A percentile compares a stretch with the other conserved stretches of the same genome.
Conservation (phyloP, 345 rosid species). For the Bretschneidera sinensis region DNA sequence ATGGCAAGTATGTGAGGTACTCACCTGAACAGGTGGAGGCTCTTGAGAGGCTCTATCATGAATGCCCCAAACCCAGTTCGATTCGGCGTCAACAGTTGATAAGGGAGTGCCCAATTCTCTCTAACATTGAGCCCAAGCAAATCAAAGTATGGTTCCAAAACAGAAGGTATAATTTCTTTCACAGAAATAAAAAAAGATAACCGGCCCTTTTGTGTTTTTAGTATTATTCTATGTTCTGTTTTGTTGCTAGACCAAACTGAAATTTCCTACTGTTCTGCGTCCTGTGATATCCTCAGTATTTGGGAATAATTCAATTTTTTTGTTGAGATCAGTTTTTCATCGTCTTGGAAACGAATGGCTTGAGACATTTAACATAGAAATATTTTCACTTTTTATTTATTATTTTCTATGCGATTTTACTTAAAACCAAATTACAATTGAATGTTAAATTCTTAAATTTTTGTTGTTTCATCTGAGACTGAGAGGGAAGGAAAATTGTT, state of each 20-base stretch:
- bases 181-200: no score
- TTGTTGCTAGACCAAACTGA: neutral
- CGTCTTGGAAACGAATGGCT: neutral
- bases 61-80: conserved; percentile 98
- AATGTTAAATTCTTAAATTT: no score
- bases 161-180: conserved; percentile 54
- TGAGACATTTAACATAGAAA: neutral
- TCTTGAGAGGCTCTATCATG: conserved; percentile 98
- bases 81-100: conserved; percentile 97
- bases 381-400: neutral
- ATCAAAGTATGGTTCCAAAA: conserved; percentile 99
- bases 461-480: no score
- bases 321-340: no score
- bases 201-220: neutral
- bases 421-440: no score
- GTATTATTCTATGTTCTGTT: neutral
- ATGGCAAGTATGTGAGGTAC: conserved; percentile 97
- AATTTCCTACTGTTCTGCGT: no score
- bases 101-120: conserved; percentile 98
- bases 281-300: neutral
- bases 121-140: conserved; percentile 96
- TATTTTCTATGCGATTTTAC: no score
- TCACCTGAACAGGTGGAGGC: conserved; percentile 99
- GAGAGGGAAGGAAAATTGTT: no score
- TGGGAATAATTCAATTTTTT: no score